Conservation (phyloP, 192 early-diverging fungal genomes). For the Anaeromyces robustus region DNA sequence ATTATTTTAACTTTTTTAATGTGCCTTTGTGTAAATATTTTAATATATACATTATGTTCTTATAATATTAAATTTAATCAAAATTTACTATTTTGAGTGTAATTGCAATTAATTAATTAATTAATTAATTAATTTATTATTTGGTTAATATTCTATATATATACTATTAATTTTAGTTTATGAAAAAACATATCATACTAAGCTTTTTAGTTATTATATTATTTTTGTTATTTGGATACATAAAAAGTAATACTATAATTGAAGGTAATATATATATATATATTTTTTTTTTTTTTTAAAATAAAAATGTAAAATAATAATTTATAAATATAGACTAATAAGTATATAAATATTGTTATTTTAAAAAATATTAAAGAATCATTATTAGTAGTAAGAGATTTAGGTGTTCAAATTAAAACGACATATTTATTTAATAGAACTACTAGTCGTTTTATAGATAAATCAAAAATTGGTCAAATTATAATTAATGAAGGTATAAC, state of each 20-base stretch:
- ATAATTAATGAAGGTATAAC: conserved; percentile 67
- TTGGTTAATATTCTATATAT: too few species aligned
- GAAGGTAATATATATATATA: background rate
- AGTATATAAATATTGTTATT: too few species aligned
- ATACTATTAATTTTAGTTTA: background rate
- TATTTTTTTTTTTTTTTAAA: too few species aligned
- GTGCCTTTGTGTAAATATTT: background rate
- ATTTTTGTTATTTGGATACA: background rate
- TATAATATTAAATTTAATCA: too few species aligned
- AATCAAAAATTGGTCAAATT: conserved; percentile 41
- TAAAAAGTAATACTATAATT: background rate
- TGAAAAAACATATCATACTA: background rate
- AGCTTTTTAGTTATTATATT: background rate
- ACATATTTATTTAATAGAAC: conserved; percentile 26
- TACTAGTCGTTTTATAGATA: conserved; percentile 42
- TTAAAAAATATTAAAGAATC: conserved; percentile 46
- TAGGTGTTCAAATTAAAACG: conserved; percentile 55
- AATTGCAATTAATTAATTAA: too few species aligned
- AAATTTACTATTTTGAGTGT: too few species aligned
- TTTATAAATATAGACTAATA: background rate
- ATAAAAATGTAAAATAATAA: too few species aligned
- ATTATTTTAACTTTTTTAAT: background rate
- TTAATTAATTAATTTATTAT: too few species aligned
- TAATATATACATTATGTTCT: background rate
- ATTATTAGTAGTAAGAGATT: conserved; percentile 41